A percentile compares a stretch with the other conserved stretches of the same genome.
Evolutionary conservation across 805 yeast genomes (phyloP).

Genomic region (Candida silvicultrix): DNA sequence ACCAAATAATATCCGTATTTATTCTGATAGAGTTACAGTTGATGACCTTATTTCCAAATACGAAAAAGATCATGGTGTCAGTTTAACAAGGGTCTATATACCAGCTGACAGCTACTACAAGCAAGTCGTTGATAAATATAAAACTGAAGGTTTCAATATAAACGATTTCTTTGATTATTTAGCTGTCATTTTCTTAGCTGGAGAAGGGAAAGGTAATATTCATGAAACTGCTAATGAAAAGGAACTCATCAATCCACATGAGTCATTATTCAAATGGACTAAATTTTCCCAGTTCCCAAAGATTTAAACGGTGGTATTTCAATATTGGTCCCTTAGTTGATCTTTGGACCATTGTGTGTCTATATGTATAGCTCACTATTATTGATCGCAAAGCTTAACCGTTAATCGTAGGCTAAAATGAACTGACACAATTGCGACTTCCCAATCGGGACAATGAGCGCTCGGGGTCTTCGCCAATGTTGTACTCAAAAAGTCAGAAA

Average conservation of each 20-base stretch:
- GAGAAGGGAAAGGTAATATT: constrained; percentile 34
- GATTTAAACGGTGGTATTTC: no score
- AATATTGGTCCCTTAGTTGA: no score
- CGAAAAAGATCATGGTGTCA: constrained; percentile 32
- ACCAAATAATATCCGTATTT: constrained; percentile 38
- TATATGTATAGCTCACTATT: no score
- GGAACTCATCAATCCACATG: constrained; percentile 41
- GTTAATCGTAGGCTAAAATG: no score
- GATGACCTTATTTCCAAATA: constrained; percentile 33
- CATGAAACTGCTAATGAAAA: constrained; percentile 25
- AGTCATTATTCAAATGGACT: constrained; percentile 38
- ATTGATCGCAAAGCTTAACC: no score
- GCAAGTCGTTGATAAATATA: constrained; percentile 23
- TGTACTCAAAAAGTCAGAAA: no score
- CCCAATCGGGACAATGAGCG: no score
- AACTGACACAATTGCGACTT: no score
- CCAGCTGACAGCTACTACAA: constrained; percentile 26
- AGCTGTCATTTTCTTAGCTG: constrained; percentile 29
- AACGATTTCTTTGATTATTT: constrained; percentile 33
- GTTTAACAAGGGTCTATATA: constrained; percentile 26
- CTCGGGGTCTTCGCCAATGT: no score
- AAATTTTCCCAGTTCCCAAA: constrained; percentile 14
- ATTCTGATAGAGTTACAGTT: constrained; percentile 33
- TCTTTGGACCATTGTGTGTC: no score
- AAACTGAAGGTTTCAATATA: constrained; percentile 22